phyloP scores from a whole-genome alignment of 2,329 filamentous ascomycete species.

The Fusarium ambrosium region DNA sequence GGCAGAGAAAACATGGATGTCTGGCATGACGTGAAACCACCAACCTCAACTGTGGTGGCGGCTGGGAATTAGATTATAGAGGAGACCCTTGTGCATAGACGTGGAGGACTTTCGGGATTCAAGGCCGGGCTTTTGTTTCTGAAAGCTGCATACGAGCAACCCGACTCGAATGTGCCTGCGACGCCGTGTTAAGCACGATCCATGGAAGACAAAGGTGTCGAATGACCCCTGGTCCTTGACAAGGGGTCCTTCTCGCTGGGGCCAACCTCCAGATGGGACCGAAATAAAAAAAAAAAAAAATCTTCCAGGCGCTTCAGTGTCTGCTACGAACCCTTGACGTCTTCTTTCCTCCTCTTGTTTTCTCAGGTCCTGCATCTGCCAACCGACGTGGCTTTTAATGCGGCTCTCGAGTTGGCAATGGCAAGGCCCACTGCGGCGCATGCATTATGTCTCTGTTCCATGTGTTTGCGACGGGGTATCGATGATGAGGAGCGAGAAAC shows the following conservation, averaged over 20 bases:
- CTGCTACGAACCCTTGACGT: conserved; percentile 20
- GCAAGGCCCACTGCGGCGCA: conserved; percentile 35
- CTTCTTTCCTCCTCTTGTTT: conserved; percentile 42
- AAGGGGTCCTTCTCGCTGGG: conserved; percentile 29
- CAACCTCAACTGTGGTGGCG: not conserved
- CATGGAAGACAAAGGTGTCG: conserved; percentile 35
- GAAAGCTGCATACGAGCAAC: conserved; percentile 13
- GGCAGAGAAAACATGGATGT: conserved; percentile 17
- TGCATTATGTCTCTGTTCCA: conserved; percentile 21
- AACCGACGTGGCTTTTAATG: conserved; percentile 45
- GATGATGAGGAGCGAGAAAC: conserved; percentile 3
- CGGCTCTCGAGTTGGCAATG: conserved; percentile 38
- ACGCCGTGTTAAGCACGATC: conserved; percentile 13
- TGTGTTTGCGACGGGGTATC: conserved; percentile 10
- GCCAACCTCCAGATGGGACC: conserved; percentile 18
- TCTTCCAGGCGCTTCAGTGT: conserved; percentile 20
- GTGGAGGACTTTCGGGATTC: conserved; percentile 9
- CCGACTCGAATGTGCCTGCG: conserved; percentile 8
- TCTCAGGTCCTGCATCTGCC: conserved; percentile 44
- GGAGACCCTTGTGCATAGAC: conserved; percentile 14
- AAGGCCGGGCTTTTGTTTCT: conserved; percentile 11
- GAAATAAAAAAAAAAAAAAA: conserved; percentile 17
- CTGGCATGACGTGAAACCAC: not conserved
- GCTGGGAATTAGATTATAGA: conserved; percentile 33
- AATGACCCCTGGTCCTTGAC: conserved; percentile 41